Base-by-base conservation (phyloP, 306 rosid genomes). In the Prunus padus region DNA sequence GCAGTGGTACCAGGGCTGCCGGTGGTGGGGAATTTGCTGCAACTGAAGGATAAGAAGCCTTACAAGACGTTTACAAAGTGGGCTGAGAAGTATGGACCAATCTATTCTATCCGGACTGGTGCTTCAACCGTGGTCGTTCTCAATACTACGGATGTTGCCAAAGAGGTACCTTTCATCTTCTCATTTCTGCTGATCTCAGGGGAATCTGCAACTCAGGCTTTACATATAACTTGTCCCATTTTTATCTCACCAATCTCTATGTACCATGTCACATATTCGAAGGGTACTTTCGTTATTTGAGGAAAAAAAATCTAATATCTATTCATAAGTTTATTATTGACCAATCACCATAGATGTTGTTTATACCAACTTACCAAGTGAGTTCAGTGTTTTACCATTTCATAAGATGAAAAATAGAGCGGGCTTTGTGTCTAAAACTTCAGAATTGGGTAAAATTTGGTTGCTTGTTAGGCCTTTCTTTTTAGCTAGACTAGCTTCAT, bases 11-110 rank as follows among this genome's bases (percentile, higher is more conserved):
- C 93, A 4, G 96, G 98, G 69, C 11, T 90, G 8, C 97, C 97
- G 7, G 51, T 95, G 82, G 28, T 95, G 2, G 99, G 99, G 69
- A 95, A 95, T 84, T 69, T 95, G 81, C 84, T 95, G 72, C 99
- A 95, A 57, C 75, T 95, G 81, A 95, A 88, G 88, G 99, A 95
- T 88, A 92, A 92, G 88, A 95, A 95, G 69, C 99, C 99, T 15
- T 79, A 95, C 85, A 89, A 85, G 84, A 92, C 99, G 8, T 95
- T 92, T 82, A 52, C 86, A 1, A 76, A n/a, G 46, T 89, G 93
- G 97, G 89, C 97, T 9, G 83, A 87, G 45, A 74, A 72, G 31
- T 65, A 89, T 69, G 99, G 99, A 0, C 96, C 99, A 11, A 83
- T 95, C 9, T 95, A 75, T 76, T 95, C 97, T 22, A 89, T 95